These are phyloP conservation scores for Wickerhamiella domercqiae DNA, from an alignment of 805 yeast genomes.

Conservation along the genomic window DNA sequence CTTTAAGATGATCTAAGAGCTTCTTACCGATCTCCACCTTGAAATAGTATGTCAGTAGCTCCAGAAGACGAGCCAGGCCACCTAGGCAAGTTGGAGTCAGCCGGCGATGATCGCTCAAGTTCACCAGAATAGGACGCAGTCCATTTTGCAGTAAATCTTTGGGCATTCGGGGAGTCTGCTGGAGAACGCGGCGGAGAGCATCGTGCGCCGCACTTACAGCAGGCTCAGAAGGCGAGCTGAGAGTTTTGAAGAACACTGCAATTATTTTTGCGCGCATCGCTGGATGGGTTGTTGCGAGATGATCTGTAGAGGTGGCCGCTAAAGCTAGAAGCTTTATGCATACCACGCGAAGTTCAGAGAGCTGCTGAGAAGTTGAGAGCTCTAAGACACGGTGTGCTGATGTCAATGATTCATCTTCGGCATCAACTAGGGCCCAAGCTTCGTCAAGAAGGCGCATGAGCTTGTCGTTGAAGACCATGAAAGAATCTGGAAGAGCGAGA, in stretches of 20 bases:
- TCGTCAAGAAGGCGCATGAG: slow-evolving; percentile 70
- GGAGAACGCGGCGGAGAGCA: slow-evolving; percentile 68
- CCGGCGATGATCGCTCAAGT: slow-evolving; percentile 82
- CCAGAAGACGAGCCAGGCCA: slow-evolving; percentile 75
- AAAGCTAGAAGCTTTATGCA: slow-evolving; percentile 71
- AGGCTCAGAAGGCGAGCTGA: slow-evolving; percentile 68
- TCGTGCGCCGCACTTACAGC: slow-evolving; percentile 88
- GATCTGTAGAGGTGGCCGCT: slow-evolving; percentile 65
- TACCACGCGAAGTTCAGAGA: slow-evolving; percentile 74
- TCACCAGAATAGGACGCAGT: slow-evolving; percentile 87
- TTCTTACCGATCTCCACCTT: slow-evolving; percentile 94
- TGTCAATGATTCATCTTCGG: slow-evolving; percentile 90
- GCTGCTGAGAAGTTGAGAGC: slow-evolving; percentile 73
- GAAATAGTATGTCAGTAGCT: slow-evolving; percentile 78
- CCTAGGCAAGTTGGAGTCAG: slow-evolving; percentile 80
- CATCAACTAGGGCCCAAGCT: slow-evolving; percentile 88
- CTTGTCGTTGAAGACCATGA: slow-evolving; percentile 79
- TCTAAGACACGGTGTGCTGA: slow-evolving; percentile 76
- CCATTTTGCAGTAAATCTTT: slow-evolving; percentile 93
- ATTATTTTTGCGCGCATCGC: slow-evolving; percentile 64
- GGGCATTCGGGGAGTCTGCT: slow-evolving; percentile 70
- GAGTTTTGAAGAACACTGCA: slow-evolving; percentile 88
- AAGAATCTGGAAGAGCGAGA: slow-evolving; percentile 61
- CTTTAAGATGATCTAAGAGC: slow-evolving; percentile 79
- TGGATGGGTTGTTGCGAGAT: slow-evolving; percentile 46